Conservation (phyloP, 129 eudicot species). For the Sambucus nigra region DNA sequence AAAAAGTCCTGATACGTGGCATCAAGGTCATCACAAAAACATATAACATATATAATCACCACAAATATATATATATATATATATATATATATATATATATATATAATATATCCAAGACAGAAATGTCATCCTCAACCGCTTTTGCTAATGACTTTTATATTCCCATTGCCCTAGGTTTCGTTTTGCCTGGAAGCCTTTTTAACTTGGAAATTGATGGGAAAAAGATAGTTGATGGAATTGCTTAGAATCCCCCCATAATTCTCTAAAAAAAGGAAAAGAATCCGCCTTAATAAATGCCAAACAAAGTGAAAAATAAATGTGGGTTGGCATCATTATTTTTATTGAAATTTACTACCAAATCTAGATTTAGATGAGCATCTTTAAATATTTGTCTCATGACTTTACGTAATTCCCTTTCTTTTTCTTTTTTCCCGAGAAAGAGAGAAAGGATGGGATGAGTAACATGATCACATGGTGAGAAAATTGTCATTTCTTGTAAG, state of each 20-base stretch:
- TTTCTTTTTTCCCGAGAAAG: conserved; percentile 16
- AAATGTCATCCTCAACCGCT: conserved; percentile 12
- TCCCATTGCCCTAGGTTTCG: conserved; percentile 6
- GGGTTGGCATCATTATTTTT: conserved; percentile 32
- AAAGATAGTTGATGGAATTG: conserved; percentile 16
- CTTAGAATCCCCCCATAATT: too few relatives aligned
- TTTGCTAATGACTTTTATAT: conserved; percentile 13
- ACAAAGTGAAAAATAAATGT: conserved; percentile 19
- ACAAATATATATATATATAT: too few relatives aligned
- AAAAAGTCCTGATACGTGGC: neutral
- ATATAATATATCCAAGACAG: neutral
- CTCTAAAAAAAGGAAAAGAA: neutral
- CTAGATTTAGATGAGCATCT: conserved; percentile 10
- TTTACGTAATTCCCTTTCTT: conserved; percentile 9
- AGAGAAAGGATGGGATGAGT: neutral
- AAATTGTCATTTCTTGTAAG: conserved; percentile 29
- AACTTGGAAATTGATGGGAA: conserved; percentile 32
- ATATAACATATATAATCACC: neutral
- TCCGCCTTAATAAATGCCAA: neutral
- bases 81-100: too few relatives aligned
- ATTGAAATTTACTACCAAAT: conserved; percentile 30
- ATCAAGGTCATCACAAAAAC: neutral
- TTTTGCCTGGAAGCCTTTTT: conserved; percentile 14
- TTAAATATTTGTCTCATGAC: conserved; percentile 13
- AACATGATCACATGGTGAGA: conserved; percentile 13